Evolutionary conservation across 1,284 basidiomycete species (phyloP).

Genomic region (Pseudozyma flocculosa): DNA sequence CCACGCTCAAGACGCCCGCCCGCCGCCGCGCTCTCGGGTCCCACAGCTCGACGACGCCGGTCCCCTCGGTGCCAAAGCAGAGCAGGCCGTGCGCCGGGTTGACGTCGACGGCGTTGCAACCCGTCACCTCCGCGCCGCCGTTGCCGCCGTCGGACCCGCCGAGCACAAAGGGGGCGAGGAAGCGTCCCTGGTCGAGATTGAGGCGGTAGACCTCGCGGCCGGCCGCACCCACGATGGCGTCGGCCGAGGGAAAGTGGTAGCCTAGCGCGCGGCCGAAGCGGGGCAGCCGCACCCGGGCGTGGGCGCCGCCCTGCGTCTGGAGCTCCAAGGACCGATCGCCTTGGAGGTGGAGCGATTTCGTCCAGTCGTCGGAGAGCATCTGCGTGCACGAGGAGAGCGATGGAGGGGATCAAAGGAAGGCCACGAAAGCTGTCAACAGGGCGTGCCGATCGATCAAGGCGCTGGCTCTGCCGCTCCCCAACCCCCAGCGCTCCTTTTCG

Average conservation of each 20-base stretch:
- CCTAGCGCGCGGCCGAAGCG: slow-evolving; percentile 86
- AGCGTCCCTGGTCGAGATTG: slow-evolving; percentile 92
- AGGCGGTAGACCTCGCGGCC: slow-evolving; percentile 87
- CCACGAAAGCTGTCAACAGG: no score
- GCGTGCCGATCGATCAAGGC: no score
- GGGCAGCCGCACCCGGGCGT: slow-evolving; percentile 90
- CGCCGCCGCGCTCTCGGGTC: slow-evolving; percentile 80
- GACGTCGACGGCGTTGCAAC: slow-evolving; percentile 88
- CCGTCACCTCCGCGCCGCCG: slow-evolving; percentile 64
- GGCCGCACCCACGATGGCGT: slow-evolving; percentile 74
- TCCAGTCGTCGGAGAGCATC: slow-evolving; percentile 98
- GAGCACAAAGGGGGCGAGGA: slow-evolving; percentile 61
- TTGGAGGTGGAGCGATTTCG: slow-evolving; percentile 95
- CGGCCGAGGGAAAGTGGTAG: slow-evolving; percentile 83
- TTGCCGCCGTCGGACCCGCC: slow-evolving; percentile 57
- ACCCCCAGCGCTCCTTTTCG: not conserved
- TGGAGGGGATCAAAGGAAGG: no score
- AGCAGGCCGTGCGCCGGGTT: slow-evolving; percentile 91
- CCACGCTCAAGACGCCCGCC: slow-evolving; percentile 77
- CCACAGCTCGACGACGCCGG: slow-evolving; percentile 90
- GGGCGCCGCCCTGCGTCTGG: slow-evolving; percentile 89
- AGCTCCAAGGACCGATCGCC: slow-evolving; percentile 91
- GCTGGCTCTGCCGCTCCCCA: no score
- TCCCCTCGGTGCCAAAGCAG: slow-evolving; percentile 77
- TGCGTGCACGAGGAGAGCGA: slow-evolving; percentile 59